Evolutionary conservation across 495 filamentous ascomycete species (phyloP), one percentile per base, ranked within the genome.

Genomic region (Aspergillus homomorphus): DNA sequence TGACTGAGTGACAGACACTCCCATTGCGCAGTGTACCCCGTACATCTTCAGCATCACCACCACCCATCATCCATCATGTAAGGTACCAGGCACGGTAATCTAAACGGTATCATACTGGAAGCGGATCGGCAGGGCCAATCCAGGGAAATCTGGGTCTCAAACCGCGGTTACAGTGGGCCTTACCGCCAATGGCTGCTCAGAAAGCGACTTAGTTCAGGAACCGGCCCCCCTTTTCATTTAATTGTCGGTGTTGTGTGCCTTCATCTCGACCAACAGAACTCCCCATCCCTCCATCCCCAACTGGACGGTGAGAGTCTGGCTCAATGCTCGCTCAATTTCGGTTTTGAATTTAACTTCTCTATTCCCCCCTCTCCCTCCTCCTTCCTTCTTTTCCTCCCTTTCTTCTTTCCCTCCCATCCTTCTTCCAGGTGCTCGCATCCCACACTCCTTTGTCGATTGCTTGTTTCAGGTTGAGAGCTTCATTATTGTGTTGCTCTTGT

Each of bases 381-480:
- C 45, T 58, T 65, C 51, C 51, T 63, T 60, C 52, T 49, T 58
- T 54, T 64, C 52, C 61, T 57, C 52, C 51, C 50, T 52, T 49
- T 38, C 51, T 56, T 58, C 54, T 62, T 56, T 60, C 38, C 57
- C 50, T 59, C 57, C 12, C 33, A 38, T 38, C 33, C 7, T 38
- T 38, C 26, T 50, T 48, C 43, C 51, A 23, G 57, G 58, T 58
- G 22, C 43, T 28, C 52, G 59, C 62, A 28, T 48, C 41, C 55
- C 54, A 68, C 70, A 65, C 51, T 73, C 65, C 59, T 63, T 69
- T 66, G 61, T 48, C 33, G 33, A 38, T 38, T 38, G 54, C 58
- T 58, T 45, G 49, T 60, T 57, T 62, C 54, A 55, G 56, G 54
- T 58, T 48, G 56, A 62, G 60, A 55, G 53, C 46, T 45, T 58